These are phyloP conservation scores for Geosmithia putterillii DNA, from an alignment of 2,329 filamentous ascomycete genomes.

Conservation along the genomic window DNA sequence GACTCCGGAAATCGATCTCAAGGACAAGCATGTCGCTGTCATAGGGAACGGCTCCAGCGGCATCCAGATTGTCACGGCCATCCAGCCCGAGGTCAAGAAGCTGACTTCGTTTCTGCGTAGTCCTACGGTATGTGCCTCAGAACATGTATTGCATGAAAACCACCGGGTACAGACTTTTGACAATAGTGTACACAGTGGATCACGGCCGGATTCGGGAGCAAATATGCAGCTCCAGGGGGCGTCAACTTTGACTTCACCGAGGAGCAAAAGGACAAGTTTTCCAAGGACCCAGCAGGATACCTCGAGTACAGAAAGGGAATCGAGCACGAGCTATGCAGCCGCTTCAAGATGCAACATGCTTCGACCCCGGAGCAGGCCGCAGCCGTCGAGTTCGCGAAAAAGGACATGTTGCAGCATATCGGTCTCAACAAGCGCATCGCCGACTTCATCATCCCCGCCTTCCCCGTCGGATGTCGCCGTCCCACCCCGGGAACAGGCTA, in stretches of 20 bases:
- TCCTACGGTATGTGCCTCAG: not conserved
- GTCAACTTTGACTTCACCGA: slow-evolving; percentile 8
- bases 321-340: slow-evolving; percentile 3
- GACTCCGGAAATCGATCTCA: slow-evolving; percentile 20
- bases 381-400: not conserved
- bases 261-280: slow-evolving; percentile 32
- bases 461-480: slow-evolving; percentile 30
- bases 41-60: slow-evolving; percentile 41
- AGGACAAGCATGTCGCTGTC: slow-evolving; percentile 37
- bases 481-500: slow-evolving; percentile 29
- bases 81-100: slow-evolving; percentile 13
- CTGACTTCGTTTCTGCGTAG: slow-evolving; percentile 1
- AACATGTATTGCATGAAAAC: not conserved
- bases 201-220: not conserved
- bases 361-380: not conserved
- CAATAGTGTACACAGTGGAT: not conserved
- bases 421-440: slow-evolving; percentile 19
- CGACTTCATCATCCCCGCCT: slow-evolving; percentile 28
- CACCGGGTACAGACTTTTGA: not conserved
- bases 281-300: slow-evolving; percentile 40
- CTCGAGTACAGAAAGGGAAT: slow-evolving; percentile 34
- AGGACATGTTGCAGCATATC: slow-evolving; percentile 5
- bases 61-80: slow-evolving; percentile 38
- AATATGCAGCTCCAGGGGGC: slow-evolving; percentile 1
- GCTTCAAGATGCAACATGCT: slow-evolving; percentile 1